phyloP scores from a whole-genome alignment of 306 rosid species.

The Vicia sativa region DNA sequence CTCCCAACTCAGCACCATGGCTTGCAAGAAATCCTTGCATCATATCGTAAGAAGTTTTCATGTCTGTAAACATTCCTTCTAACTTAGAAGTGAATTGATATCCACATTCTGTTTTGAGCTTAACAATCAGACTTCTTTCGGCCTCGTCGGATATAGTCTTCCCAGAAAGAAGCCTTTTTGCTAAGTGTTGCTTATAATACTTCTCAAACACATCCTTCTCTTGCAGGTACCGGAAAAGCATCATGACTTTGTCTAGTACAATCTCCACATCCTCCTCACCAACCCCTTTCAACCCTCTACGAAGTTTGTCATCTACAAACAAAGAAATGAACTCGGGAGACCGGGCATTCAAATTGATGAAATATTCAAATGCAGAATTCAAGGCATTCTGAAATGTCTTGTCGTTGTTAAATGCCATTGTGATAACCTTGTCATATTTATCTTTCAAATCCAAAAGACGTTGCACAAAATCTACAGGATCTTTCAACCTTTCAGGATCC shows the following conservation, averaged over 20 bases:
- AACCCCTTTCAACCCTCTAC: conserved; percentile 56
- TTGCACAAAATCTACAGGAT: conserved; percentile 62
- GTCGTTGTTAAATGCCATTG: conserved; percentile 49
- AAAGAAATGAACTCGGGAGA: conserved; percentile 61
- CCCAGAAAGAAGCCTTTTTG: conserved; percentile 58
- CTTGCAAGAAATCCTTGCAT: conserved; percentile 50
- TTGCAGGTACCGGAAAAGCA: conserved; percentile 65
- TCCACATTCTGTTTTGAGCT: conserved; percentile 68
- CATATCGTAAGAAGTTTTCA: conserved; percentile 58
- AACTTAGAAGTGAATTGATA: conserved; percentile 59
- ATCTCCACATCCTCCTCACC: conserved; percentile 66
- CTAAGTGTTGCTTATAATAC: conserved; percentile 64
- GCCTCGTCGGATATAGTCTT: conserved; percentile 59
- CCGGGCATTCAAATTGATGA: conserved; percentile 63
- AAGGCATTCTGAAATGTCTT: conserved; percentile 62
- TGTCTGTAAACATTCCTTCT: conserved; percentile 65
- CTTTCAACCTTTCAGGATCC: conserved; percentile 59
- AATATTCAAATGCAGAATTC: conserved; percentile 61
- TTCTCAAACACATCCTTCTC: conserved; percentile 65
- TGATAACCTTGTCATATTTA: conserved; percentile 54
- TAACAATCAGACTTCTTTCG: conserved; percentile 60
- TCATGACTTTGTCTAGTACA: conserved; percentile 63
- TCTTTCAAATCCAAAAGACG: conserved; percentile 58
- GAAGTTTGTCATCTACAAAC: conserved; percentile 66
- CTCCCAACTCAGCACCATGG: conserved; percentile 47